Conservation (phyloP, 345 rosid genomes). For the Pistacia atlantica region DNA sequence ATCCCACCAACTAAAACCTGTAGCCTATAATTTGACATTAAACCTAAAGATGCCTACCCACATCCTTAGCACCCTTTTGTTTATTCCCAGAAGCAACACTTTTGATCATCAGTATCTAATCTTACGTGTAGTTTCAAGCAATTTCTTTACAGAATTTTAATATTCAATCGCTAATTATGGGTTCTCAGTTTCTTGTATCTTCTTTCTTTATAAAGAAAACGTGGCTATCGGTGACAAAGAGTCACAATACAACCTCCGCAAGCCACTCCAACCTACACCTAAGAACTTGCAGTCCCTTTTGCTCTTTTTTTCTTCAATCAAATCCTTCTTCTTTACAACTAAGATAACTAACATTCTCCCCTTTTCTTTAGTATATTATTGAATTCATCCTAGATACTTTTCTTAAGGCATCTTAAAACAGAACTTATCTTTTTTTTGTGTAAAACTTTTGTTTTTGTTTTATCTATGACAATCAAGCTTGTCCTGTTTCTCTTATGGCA, state of each 20-base stretch:
- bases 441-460: not conserved
- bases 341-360: conserved; percentile 18
- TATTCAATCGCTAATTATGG: not conserved
- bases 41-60: not conserved
- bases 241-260: not conserved
- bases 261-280: conserved; percentile 8
- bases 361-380: not conserved
- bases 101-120: not conserved
- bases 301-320: conserved; percentile 16
- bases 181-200: conserved; percentile 2
- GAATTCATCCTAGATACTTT: not conserved
- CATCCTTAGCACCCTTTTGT: not conserved
- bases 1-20: conserved; percentile 4
- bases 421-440: not conserved
- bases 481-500: conserved; percentile 20
- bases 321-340: conserved; percentile 32
- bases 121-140: not conserved
- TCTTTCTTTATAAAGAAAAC: not conserved
- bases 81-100: not conserved
- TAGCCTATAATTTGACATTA: not conserved
- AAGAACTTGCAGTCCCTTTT: conserved; percentile 5
- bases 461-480: conserved; percentile 26
- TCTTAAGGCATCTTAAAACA: not conserved
- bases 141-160: not conserved
- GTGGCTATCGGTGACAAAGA: not conserved